Evolutionary conservation across 73 alveolate genomes (phyloP).

Genomic region (Diophrys appendiculata): DNA sequence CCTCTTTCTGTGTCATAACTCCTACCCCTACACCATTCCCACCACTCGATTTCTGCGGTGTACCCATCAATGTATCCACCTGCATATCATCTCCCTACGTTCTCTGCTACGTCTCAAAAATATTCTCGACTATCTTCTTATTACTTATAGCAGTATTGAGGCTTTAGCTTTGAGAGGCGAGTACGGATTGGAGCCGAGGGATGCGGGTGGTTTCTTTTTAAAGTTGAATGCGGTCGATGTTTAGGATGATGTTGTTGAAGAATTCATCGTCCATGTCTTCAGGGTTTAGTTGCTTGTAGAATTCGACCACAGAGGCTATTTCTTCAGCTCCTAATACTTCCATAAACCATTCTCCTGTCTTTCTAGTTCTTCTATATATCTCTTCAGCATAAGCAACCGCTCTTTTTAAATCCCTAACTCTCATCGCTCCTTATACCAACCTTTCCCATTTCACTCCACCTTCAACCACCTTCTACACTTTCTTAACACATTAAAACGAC

Average conservation of each 20-base stretch:
- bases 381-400: conserved; percentile 38
- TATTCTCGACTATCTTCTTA: neutral
- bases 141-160: neutral
- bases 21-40: no score
- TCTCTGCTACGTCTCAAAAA: no score
- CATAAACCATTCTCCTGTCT: conserved; percentile 36
- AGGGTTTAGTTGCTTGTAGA: conserved; percentile 42
- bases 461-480: conserved; percentile 19
- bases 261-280: conserved; percentile 43
- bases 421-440: conserved; percentile 27
- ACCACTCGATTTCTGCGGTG: no score
- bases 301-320: conserved; percentile 20
- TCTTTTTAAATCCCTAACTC: conserved; percentile 22
- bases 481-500: conserved; percentile 32
- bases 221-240: neutral
- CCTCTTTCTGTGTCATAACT: no score
- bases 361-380: conserved; percentile 28
- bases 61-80: no score
- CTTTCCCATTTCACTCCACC: conserved; percentile 22
- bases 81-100: no score
- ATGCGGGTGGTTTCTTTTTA: conserved; percentile 7
- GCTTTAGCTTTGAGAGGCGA: neutral
- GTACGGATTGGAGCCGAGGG: neutral
- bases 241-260: conserved; percentile 22
- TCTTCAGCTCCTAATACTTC: conserved; percentile 38